Conservation (phyloP, 2,329 filamentous ascomycete genomes). For the Falciphora oryzae region DNA sequence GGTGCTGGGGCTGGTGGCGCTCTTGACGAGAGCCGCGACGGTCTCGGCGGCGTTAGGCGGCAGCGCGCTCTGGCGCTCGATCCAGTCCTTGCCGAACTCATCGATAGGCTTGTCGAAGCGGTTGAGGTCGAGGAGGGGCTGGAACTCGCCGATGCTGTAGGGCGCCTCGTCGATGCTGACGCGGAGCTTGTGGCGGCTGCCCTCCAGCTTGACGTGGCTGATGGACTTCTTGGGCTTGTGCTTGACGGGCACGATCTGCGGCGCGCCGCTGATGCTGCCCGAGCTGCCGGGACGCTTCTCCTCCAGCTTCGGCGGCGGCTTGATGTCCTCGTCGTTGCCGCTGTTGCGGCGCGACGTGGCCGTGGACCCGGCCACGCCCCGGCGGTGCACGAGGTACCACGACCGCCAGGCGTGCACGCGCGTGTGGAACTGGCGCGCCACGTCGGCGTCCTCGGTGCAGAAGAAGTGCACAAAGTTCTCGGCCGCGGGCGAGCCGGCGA, state of each 20-base stretch:
- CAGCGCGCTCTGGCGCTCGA: conserved; percentile 22
- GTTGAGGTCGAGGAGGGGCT: conserved; percentile 60
- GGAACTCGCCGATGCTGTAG: conserved; percentile 62
- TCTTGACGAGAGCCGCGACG: conserved; percentile 25
- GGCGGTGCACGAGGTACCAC: conserved; percentile 79
- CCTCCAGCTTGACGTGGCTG: conserved; percentile 25
- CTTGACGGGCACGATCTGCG: conserved; percentile 23
- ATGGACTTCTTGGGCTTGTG: conserved; percentile 24
- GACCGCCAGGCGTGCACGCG: conserved; percentile 78
- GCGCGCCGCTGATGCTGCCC: conserved; percentile 15
- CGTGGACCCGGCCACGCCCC: neutral
- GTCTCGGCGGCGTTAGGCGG: conserved; percentile 18
- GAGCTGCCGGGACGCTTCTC: neutral
- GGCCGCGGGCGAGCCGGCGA: conserved; percentile 53
- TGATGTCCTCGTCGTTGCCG: neutral
- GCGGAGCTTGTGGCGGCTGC: conserved; percentile 27
- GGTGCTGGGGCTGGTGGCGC: conserved; percentile 26
- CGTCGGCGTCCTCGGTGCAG: conserved; percentile 63
- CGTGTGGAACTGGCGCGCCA: conserved; percentile 64
- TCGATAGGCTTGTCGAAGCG: conserved; percentile 49
- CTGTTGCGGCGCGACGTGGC: conserved; percentile 1
- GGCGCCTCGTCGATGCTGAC: conserved; percentile 43
- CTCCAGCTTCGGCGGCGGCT: conserved; percentile 22
- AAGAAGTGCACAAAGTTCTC: conserved; percentile 93
- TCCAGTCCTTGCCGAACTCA: conserved; percentile 41